Percentiles rank a stretch among this genome's conserved stretches.
These are phyloP conservation scores for Solanum medicagineum DNA, from an alignment of 257 asterid genomes.

Conservation along the genomic window DNA sequence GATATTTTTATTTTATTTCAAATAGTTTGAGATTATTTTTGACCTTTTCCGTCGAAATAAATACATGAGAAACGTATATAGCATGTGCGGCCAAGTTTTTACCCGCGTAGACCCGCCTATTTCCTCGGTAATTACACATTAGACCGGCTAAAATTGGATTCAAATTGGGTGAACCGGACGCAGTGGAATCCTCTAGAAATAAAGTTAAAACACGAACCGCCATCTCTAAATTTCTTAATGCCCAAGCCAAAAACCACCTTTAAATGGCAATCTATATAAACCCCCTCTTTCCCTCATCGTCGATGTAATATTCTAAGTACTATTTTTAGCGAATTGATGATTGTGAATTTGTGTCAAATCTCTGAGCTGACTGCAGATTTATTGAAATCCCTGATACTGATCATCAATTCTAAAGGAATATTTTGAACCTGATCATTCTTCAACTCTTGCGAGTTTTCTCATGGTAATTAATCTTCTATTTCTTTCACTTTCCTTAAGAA, in stretches of 20 bases:
- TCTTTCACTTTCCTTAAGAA: not conserved
- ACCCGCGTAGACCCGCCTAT: not conserved
- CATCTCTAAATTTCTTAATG: not conserved
- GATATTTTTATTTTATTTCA: no score
- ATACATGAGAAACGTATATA: no score
- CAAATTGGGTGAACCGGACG: not conserved
- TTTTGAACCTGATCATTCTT: not conserved
- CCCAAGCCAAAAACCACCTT: not conserved
- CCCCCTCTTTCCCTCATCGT: not conserved
- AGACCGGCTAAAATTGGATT: not conserved
- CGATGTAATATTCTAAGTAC: not conserved
- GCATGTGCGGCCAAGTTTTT: no score
- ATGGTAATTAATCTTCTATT: not conserved
- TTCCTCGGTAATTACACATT: not conserved
- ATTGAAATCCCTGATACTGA: not conserved
- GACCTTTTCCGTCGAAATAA: no score
- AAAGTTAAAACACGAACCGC: not conserved
- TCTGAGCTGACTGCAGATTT: not conserved
- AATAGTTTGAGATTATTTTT: no score
- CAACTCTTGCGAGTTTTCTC: not conserved
- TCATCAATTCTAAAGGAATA: not conserved
- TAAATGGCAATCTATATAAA: not conserved
- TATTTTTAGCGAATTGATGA: not conserved
- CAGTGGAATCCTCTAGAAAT: not conserved
- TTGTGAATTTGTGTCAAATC: not conserved